Conservation (phyloP, 495 filamentous ascomycete species). For the Rostrohypoxylon terebratum region DNA sequence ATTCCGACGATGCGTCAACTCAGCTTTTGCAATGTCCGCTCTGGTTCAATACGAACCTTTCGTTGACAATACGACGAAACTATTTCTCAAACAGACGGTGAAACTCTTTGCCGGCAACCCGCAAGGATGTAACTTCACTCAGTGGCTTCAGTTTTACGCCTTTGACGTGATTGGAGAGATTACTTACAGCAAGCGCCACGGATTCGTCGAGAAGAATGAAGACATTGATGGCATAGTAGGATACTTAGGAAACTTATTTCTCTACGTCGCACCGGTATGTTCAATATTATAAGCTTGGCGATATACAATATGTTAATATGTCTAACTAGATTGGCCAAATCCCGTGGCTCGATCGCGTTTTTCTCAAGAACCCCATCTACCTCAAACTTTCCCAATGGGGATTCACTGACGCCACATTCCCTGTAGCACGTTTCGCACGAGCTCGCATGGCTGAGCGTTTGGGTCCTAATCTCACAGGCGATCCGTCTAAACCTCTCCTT, state of each 20-base stretch:
- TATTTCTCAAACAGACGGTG: slow-evolving; percentile 73
- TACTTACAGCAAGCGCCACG: slow-evolving; percentile 72
- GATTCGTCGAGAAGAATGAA: slow-evolving; percentile 70
- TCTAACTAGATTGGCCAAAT: slow-evolving; percentile 68
- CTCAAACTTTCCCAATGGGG: slow-evolving; percentile 62
- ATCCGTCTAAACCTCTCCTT: slow-evolving; percentile 52
- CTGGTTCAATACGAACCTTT: slow-evolving; percentile 80
- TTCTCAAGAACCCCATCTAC: slow-evolving; percentile 71
- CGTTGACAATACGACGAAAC: slow-evolving; percentile 72
- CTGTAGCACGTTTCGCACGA: slow-evolving; percentile 71
- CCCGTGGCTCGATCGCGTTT: slow-evolving; percentile 69
- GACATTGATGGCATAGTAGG: slow-evolving; percentile 72
- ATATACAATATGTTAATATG: slow-evolving; percentile 45
- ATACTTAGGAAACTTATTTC: slow-evolving; percentile 65
- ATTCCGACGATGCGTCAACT: slow-evolving; percentile 75
- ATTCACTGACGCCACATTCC: slow-evolving; percentile 67
- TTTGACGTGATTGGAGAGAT: slow-evolving; percentile 82
- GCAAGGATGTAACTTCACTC: slow-evolving; percentile 70
- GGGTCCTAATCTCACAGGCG: slow-evolving; percentile 49
- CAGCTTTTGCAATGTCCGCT: slow-evolving; percentile 78
- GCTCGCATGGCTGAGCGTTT: slow-evolving; percentile 66
- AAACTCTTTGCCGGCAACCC: slow-evolving; percentile 65
- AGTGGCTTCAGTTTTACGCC: slow-evolving; percentile 83
- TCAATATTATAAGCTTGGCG: slow-evolving; percentile 1
- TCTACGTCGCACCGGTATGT: slow-evolving; percentile 70